Evolutionary conservation across 192 early-diverging fungal genomes (phyloP), one percentile per base, ranked within the genome.

Genomic region (Backusella sp.): DNA sequence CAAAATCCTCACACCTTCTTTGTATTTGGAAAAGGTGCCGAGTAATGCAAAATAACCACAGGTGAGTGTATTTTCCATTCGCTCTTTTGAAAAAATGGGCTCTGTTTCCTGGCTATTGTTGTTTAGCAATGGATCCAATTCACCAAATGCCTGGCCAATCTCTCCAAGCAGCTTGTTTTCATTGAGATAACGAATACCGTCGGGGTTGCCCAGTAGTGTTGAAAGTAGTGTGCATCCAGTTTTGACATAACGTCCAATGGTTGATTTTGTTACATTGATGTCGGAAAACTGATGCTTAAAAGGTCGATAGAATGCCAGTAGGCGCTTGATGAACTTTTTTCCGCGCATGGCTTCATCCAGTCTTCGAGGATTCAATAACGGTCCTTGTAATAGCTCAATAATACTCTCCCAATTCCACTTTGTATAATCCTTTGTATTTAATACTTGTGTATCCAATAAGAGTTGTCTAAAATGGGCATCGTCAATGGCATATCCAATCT

Each of bases 351-450:
- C 88, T 53, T 96, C 95, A 23, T 96, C 95, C 23, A 96, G 72
- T 35, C 95, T 83, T 56, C 87, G 81, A 9, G 90, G 89, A 73
- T 92, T 93, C 11, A 90, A 80, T 67, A 96, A 83, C 1, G 94
- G 93, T 5, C 95, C 94, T 62, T 93, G 90, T 14, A 96, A 82
- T 19, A 96, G 82, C 68, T 94, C 93, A 71, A 88, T 77, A 26
- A 94, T 90, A 28, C 82, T 84, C 36, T 93, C 91, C 94, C 91
- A 96, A 23, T 87, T 86, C 95, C 95, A 96, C 73, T 92, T 91
- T 15, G 88, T 81, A 74, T 85, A 87, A 23, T 96, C 94, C 69
- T 93, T 94, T 8, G 88, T 85, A 59, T 77, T 88, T 8, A 94
- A 41, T 19, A 94, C 89, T 82, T 94, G 90, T 1, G 92, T 87